Evolutionary conservation across 2,329 filamentous ascomycete species (phyloP), one percentile per base, ranked within the genome.

Genomic region (Graphilbum fragrans): DNA sequence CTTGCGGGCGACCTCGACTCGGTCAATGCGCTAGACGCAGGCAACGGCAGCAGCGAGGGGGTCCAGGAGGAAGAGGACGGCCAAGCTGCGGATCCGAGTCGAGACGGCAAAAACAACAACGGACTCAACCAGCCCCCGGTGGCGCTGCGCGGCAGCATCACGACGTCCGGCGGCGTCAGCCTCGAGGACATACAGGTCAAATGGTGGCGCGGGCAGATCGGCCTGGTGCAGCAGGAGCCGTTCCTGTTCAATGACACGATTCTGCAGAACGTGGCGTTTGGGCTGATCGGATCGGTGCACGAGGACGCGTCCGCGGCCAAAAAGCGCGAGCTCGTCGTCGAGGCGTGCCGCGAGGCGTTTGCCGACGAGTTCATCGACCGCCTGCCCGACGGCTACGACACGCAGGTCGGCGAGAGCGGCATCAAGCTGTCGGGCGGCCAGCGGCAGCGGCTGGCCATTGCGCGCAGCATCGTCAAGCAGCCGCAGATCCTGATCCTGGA

Each of bases 381-480:
- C 46, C 52, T 4, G 18, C 12, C 53, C 60, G 11, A 49, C 19
- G 42, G 47, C 23, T 50, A 49, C 39, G 44, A 56, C 33, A 45
- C 52, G 3, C 34, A 37, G 10, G 47, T 51, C 16, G 56, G 55
- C 3, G 49, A 50, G n/a, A 44, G 46, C 35, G 18, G 47, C 48
- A 33, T 62, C 56, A 45, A 80, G 44, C 62, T 87, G 2, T 84
- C 78, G 1, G 82, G 82, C 20, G 82, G 82, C 1, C 81, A 87
- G 55, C 66, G 80, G 8, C 82, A 86, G 55, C 74, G 80, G 19
- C 71, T 85, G 27, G 80, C 81, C 9, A 86, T 87, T 46, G 82
- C 82, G 0, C 67, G 82, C 8, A 78, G 78, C 11, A 77, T 86
- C 22, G 67, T 86, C 41, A 74, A 79, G 36, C 64, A 76, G 39